Conservation (phyloP, 768 basidiomycete species). For the Hypsizygus marmoreus region DNA sequence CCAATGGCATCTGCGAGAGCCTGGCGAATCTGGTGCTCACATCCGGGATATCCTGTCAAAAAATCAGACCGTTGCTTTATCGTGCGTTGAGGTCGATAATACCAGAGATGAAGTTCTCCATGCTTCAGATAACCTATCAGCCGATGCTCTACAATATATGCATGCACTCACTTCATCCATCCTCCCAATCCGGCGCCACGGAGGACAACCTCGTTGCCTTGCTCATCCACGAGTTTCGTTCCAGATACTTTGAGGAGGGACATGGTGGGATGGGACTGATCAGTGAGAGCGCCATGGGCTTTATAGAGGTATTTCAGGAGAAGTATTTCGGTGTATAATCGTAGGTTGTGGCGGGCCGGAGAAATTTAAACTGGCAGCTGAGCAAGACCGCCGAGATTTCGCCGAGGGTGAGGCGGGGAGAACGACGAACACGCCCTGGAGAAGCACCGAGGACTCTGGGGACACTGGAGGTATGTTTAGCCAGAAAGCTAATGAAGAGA, state of each 20-base stretch:
- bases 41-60: conserved; percentile 68
- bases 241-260: conserved; percentile 59
- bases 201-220: conserved; percentile 59
- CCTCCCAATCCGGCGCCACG: conserved; percentile 80
- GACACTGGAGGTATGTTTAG: not conserved
- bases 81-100: not conserved
- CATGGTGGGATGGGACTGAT: conserved; percentile 32
- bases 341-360: conserved; percentile 2
- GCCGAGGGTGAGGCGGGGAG: conserved; percentile 9
- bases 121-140: conserved; percentile 37
- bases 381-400: conserved; percentile 20
- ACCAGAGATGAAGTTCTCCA: conserved; percentile 80
- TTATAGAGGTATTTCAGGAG: conserved; percentile 14
- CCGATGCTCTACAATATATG: conserved; percentile 3
- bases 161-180: conserved; percentile 76
- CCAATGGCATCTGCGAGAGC: conserved; percentile 70
- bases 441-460: conserved; percentile 2
- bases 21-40: conserved; percentile 76
- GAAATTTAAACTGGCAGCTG: conserved; percentile 3
- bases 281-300: conserved; percentile 3
- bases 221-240: conserved; percentile 58
- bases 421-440: not conserved
- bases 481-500: not conserved
- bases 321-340: conserved; percentile 9
- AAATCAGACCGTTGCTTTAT: not conserved